Evolutionary conservation across 805 yeast genomes (phyloP).

Genomic region (Peterozyma toletana): DNA sequence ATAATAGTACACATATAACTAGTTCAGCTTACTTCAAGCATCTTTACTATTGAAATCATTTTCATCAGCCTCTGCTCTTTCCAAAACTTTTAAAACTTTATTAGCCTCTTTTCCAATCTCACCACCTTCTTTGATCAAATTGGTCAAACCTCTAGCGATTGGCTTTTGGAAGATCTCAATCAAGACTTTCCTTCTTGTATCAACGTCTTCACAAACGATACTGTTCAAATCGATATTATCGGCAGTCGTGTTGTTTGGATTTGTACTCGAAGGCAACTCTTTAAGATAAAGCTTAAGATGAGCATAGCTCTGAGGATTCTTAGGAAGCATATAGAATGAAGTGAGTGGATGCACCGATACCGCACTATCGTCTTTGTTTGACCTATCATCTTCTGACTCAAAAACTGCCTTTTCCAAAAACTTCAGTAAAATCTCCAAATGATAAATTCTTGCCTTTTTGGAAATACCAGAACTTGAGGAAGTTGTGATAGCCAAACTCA

Average conservation of each 20-base stretch:
- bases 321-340: conserved; percentile 43
- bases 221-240: conserved; percentile 28
- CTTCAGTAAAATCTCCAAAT: conserved; percentile 29
- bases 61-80: conserved; percentile 5
- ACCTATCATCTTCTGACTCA: conserved; percentile 4
- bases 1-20: too few species aligned
- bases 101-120: conserved; percentile 51
- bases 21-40: too few species aligned
- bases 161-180: conserved; percentile 44
- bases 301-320: conserved; percentile 55
- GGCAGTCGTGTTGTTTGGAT: neutral
- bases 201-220: conserved; percentile 52
- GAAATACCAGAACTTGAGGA: conserved; percentile 14
- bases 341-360: conserved; percentile 39
- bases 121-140: conserved; percentile 62
- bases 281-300: conserved; percentile 52
- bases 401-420: conserved; percentile 19
- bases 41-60: neutral
- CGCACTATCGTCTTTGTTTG: conserved; percentile 9
- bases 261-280: conserved; percentile 16
- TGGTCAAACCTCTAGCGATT: conserved; percentile 41
- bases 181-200: conserved; percentile 46
- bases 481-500: conserved; percentile 18
- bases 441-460: conserved; percentile 28
- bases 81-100: conserved; percentile 16